These are phyloP conservation scores for Lachnellula subtilissima DNA, from an alignment of 2,329 filamentous ascomycete species.

Conservation along the genomic window DNA sequence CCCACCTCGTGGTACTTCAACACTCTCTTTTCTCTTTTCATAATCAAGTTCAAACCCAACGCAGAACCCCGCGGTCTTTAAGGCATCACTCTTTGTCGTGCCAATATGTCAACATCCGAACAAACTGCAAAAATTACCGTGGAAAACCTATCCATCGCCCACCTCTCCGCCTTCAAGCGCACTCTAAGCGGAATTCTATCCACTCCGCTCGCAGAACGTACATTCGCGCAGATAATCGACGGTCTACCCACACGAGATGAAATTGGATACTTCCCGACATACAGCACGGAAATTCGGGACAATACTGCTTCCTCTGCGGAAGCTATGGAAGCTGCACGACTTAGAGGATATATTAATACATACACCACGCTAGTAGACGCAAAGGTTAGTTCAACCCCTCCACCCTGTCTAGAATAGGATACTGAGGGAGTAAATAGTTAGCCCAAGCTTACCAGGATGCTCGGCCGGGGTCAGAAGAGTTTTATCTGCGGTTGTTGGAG, in stretches of 20 bases:
- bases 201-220: conserved; percentile 12
- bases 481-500: conserved; percentile 18
- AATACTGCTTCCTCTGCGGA: conserved; percentile 5
- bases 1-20: no score
- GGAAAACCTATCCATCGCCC: not conserved
- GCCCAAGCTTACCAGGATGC: conserved; percentile 12
- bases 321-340: conserved; percentile 2
- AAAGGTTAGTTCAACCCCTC: not conserved
- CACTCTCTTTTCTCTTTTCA: no score
- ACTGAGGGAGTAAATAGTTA: conserved; percentile 4
- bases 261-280: conserved; percentile 7
- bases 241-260: conserved; percentile 15
- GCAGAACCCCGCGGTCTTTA: no score
- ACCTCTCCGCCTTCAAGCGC: conserved; percentile 6
- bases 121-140: no score
- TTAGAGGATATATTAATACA: not conserved
- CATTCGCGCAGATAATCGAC: conserved; percentile 20
- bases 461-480: conserved; percentile 10
- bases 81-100: no score
- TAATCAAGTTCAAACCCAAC: no score
- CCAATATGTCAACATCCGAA: no score
- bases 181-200: conserved; percentile 7
- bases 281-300: conserved; percentile 7
- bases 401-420: not conserved
- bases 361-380: not conserved